These are phyloP conservation scores for Coniochaeta pulveracea DNA, from an alignment of 2,329 filamentous ascomycete genomes.

Conservation along the genomic window DNA sequence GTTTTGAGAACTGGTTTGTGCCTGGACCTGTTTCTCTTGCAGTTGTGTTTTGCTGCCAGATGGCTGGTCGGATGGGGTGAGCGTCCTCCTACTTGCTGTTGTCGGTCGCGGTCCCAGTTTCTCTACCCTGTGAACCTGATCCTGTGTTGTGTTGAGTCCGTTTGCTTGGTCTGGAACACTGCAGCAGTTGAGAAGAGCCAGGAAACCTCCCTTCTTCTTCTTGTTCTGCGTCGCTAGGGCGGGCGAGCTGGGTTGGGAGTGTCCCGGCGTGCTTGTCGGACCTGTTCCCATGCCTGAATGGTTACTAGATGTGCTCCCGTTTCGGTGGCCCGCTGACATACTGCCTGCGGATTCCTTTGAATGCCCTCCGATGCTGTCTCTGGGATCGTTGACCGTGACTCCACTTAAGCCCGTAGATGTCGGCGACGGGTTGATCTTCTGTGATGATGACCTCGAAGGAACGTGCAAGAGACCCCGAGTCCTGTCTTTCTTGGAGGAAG, in stretches of 20 bases:
- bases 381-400: conserved; percentile 44
- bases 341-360: conserved; percentile 58
- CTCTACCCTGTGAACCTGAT: conserved; percentile 46
- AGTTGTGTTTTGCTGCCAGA: conserved; percentile 27
- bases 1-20: conserved; percentile 19
- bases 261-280: conserved; percentile 34
- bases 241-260: conserved; percentile 41
- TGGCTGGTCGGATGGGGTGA: conserved; percentile 39
- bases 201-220: conserved; percentile 45
- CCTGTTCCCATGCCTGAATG: conserved; percentile 43
- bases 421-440: conserved; percentile 46
- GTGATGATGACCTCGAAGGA: conserved; percentile 51
- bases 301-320: conserved; percentile 58
- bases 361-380: conserved; percentile 50
- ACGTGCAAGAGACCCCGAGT: conserved; percentile 41
- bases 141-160: conserved; percentile 37
- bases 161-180: conserved; percentile 49
- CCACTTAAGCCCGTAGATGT: conserved; percentile 50
- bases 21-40: conserved; percentile 36
- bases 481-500: conserved; percentile 30
- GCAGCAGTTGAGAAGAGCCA: conserved; percentile 57
- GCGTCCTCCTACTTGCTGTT: conserved; percentile 41
- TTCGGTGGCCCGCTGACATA: conserved; percentile 50
- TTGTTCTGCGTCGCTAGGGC: conserved; percentile 35
- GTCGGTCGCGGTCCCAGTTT: conserved; percentile 42